These are phyloP conservation scores for Diplocarpon mali DNA, from an alignment of 2,329 filamentous ascomycete genomes.

Conservation along the genomic window DNA sequence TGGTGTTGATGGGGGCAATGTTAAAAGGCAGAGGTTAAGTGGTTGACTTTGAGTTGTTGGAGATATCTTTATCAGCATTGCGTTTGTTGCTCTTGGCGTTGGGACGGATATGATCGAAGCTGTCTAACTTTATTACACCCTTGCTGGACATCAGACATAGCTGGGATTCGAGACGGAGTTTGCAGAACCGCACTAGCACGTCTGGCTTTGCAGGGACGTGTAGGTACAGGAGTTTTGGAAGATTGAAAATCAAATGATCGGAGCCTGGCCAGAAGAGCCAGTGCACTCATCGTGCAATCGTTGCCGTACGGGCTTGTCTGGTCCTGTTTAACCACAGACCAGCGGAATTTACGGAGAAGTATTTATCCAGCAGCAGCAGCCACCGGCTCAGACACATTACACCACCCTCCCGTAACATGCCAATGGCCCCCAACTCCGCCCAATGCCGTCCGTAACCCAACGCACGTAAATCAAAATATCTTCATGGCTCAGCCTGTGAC, in stretches of 20 bases:
- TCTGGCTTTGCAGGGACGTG: not conserved
- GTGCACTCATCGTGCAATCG: not conserved
- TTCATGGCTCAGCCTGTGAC: not conserved
- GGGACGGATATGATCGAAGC: not conserved
- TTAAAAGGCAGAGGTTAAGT: constrained; percentile 27
- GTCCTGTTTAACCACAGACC: too few relatives aligned
- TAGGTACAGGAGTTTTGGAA: not conserved
- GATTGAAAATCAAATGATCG: not conserved
- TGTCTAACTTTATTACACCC: not conserved
- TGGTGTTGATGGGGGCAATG: constrained; percentile 17
- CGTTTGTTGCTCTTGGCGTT: not conserved
- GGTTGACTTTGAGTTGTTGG: constrained; percentile 6
- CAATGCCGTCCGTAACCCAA: not conserved
- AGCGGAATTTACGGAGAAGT: too few relatives aligned
- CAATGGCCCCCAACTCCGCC: not conserved
- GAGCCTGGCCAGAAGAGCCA: not conserved
- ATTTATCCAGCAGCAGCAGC: too few relatives aligned
- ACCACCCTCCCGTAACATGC: too few relatives aligned
- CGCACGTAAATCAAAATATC: too few relatives aligned
- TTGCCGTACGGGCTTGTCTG: too few relatives aligned
- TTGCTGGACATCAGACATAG: not conserved
- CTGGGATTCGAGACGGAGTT: too few relatives aligned
- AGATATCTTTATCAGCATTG: not conserved
- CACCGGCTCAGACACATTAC: too few relatives aligned
- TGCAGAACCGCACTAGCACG: not conserved